phyloP scores from a whole-genome alignment of 2,329 filamentous ascomycete genomes.

The Aspergillus unguis region DNA sequence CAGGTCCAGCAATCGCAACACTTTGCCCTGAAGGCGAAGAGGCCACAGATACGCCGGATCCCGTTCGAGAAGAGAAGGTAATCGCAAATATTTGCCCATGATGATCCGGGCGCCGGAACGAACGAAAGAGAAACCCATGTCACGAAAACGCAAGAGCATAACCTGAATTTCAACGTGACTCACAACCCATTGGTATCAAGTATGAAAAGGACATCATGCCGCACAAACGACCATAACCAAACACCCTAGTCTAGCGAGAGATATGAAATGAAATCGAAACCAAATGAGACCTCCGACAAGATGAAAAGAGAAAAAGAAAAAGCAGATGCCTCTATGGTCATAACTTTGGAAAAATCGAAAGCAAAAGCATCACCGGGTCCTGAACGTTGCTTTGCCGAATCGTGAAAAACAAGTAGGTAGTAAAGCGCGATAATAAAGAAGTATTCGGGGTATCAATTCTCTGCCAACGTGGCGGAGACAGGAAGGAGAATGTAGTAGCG shows the following conservation, averaged over 20 bases:
- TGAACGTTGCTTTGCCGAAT: constrained; percentile 21
- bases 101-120: constrained; percentile 4
- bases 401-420: constrained; percentile 18
- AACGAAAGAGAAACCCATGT: constrained; percentile 9
- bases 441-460: constrained; percentile 29
- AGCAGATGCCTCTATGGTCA: constrained; percentile 41
- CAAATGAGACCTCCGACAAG: constrained; percentile 24
- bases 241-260: constrained; percentile 39
- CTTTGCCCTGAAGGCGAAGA: constrained; percentile 6
- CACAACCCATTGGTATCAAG: constrained; percentile 25
- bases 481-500: constrained; percentile 20
- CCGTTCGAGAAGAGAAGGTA: neutral
- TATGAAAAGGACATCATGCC: constrained; percentile 16
- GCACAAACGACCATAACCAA: constrained; percentile 24
- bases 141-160: constrained; percentile 16
- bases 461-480: constrained; percentile 19
- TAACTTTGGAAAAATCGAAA: constrained; percentile 26
- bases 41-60: neutral
- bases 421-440: constrained; percentile 15
- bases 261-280: constrained; percentile 26
- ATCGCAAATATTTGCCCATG: constrained; percentile 2
- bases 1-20: constrained; percentile 12
- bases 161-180: neutral
- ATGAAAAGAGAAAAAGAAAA: constrained; percentile 16
- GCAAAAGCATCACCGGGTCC: constrained; percentile 18